Evolutionary conservation across 352 stramenopile genomes (phyloP).

Genomic region (Aphanomyces cochlioides): DNA sequence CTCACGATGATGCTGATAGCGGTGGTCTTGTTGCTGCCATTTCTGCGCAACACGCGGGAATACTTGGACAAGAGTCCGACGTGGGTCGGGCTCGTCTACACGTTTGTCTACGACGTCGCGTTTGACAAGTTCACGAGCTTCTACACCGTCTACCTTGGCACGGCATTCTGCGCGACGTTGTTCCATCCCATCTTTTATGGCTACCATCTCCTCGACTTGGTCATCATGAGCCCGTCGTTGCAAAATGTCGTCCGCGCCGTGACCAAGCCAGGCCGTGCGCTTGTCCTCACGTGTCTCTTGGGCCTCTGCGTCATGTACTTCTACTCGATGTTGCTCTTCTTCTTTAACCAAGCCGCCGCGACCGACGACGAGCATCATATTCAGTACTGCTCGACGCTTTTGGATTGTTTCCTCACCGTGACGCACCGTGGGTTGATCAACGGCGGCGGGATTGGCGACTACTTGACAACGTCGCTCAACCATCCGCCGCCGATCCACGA

Average conservation of each 20-base stretch:
- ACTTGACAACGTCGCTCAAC: constrained; percentile 12
- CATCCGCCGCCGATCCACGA: constrained; percentile 17
- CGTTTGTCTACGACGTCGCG: constrained; percentile 27
- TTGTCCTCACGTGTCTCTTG: constrained; percentile 33
- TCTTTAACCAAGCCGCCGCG: constrained; percentile 30
- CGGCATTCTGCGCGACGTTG: constrained; percentile 17
- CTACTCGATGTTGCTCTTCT: constrained; percentile 33
- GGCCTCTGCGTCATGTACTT: constrained; percentile 33
- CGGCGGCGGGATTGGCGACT: constrained; percentile 12
- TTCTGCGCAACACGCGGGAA: constrained; percentile 24
- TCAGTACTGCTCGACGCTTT: constrained; percentile 29
- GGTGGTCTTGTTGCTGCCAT: constrained; percentile 24
- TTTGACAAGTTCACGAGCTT: constrained; percentile 29
- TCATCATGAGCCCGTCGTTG: constrained; percentile 34
- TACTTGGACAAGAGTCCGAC: constrained; percentile 23
- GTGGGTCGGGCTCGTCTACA: constrained; percentile 23
- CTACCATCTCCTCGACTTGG: constrained; percentile 35
- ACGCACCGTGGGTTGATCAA: constrained; percentile 17
- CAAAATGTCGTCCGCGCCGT: constrained; percentile 35
- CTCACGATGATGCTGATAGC: background rate
- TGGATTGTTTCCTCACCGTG: constrained; percentile 22
- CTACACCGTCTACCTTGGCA: constrained; percentile 29
- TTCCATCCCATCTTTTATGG: constrained; percentile 30
- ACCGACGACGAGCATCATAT: constrained; percentile 28
- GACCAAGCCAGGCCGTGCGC: constrained; percentile 30